Base-by-base conservation (phyloP, 2,329 filamentous ascomycete genomes). In the Colletotrichum agaves region DNA sequence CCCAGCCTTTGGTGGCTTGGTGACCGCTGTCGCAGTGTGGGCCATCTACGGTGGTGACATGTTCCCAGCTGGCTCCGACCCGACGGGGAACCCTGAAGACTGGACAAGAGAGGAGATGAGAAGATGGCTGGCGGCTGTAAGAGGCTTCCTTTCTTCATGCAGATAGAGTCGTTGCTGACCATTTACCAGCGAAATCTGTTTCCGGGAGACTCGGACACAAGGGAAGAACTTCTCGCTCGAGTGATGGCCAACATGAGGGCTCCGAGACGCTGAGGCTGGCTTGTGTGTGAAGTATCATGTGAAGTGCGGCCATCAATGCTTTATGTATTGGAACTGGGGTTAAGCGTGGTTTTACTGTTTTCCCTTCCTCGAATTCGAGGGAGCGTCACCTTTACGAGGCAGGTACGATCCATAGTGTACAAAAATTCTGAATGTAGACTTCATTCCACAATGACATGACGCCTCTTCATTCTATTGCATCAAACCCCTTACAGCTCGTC, bases 21-120 rank as follows among this genome's bases (percentile, higher is more conserved):
- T 98, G 13, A 92, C 92, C 6, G 93, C 92, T 2, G 93, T 91
- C 2, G 91, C 93, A 15, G 89, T 88, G 46, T 97, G 92, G 91
- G 87, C 88, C 17, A 95, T 98, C 73, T 97, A 92, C 90, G 93
- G 93, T 63, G 86, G 88, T 60, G 93, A 95, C 70, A 87, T 98
- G 74, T 97, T 98, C 74, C 94, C 94, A 1, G 79, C 87, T 3
- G 83, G 89, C 71, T 69, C 83, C 53, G 94, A 97, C 76, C 93
- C 94, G n/a, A 92, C 83, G 31, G 94, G 94, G 68, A 86, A 93
- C 82, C 88, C 82, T 44, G 81, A 84, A 44, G 77, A 75, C 10
- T 98, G 95, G 95, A 93, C 93, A 0, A 84, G 85, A 63, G 90
- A 93, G 53, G 93, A 98, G 75, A 83, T 97, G 78, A 85, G 88